phyloP scores from a whole-genome alignment of 2,329 filamentous ascomycete species.

The Xylariaceae sp. region DNA sequence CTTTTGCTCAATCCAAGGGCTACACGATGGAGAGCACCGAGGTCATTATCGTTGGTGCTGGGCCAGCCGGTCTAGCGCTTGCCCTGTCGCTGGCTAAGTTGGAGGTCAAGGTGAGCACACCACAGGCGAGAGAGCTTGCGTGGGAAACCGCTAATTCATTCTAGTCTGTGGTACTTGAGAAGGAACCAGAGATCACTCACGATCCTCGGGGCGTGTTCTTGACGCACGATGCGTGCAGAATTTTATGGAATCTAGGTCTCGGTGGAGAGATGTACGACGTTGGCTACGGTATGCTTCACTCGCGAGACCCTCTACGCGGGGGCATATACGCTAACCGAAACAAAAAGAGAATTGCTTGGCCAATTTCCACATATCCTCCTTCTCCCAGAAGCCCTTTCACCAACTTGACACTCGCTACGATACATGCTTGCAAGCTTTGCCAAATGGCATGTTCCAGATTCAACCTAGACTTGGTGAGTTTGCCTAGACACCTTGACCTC shows the following conservation, averaged over 20 bases:
- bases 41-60: constrained; percentile 22
- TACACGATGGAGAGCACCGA: constrained; percentile 18
- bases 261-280: constrained; percentile 15
- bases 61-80: constrained; percentile 19
- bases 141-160: too few species aligned
- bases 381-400: constrained; percentile 15
- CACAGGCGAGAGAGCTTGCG: too few species aligned
- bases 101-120: constrained; percentile 16
- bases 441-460: constrained; percentile 16
- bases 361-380: constrained; percentile 18
- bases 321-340: not conserved
- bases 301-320: not conserved
- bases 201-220: constrained; percentile 21
- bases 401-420: constrained; percentile 8
- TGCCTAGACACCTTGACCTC: not conserved
- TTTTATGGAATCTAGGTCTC: constrained; percentile 20
- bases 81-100: constrained; percentile 18
- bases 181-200: constrained; percentile 16
- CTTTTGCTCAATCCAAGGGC: not conserved
- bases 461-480: constrained; percentile 18
- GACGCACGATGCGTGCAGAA: constrained; percentile 19
- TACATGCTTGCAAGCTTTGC: constrained; percentile 13
- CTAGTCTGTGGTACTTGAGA: constrained; percentile 21
- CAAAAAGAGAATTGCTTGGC: constrained; percentile 7
- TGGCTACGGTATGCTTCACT: constrained; percentile 15